phyloP scores from a whole-genome alignment of 805 yeast species.

The Komagataella phaffii region DNA sequence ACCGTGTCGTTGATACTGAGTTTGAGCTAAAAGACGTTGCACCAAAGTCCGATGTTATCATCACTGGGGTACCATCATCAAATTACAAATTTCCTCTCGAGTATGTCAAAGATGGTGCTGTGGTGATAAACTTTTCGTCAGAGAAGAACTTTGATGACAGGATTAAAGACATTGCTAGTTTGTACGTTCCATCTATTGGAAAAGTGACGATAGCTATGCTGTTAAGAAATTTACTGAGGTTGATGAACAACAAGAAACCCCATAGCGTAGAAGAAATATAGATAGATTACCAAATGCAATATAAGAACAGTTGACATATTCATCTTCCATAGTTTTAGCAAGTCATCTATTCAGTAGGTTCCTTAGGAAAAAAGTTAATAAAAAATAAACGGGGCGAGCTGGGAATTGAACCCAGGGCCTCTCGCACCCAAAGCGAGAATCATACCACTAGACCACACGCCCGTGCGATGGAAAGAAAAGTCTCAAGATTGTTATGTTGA shows the following conservation, averaged over 20 bases:
- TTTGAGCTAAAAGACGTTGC: constrained; percentile 51
- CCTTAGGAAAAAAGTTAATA: not conserved
- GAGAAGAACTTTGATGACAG: constrained; percentile 77
- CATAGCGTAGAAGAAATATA: not conserved
- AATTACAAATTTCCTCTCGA: constrained; percentile 78
- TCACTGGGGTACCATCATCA: constrained; percentile 90
- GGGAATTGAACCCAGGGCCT: constrained; percentile 44
- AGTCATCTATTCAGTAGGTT: too few species aligned
- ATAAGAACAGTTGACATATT: not conserved
- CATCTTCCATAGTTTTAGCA: not conserved
- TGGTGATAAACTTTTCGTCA: constrained; percentile 80
- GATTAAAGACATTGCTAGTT: constrained; percentile 74
- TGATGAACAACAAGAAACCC: constrained; percentile 48
- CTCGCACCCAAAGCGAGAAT: constrained; percentile 44
- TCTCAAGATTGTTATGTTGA: not conserved
- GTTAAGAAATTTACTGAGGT: constrained; percentile 73
- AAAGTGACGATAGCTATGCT: constrained; percentile 95
- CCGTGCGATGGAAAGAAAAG: not conserved
- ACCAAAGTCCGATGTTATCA: constrained; percentile 72
- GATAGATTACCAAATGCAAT: not conserved
- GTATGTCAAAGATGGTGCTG: constrained; percentile 74
- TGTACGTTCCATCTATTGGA: constrained; percentile 92
- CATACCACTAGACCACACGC: constrained; percentile 37
- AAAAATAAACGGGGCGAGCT: constrained; percentile 9
- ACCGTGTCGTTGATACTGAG: constrained; percentile 55